A percentile compares a stretch with the other conserved stretches of the same genome.
Conservation (phyloP, 2,329 filamentous ascomycete genomes). For the Nemania sp. region DNA sequence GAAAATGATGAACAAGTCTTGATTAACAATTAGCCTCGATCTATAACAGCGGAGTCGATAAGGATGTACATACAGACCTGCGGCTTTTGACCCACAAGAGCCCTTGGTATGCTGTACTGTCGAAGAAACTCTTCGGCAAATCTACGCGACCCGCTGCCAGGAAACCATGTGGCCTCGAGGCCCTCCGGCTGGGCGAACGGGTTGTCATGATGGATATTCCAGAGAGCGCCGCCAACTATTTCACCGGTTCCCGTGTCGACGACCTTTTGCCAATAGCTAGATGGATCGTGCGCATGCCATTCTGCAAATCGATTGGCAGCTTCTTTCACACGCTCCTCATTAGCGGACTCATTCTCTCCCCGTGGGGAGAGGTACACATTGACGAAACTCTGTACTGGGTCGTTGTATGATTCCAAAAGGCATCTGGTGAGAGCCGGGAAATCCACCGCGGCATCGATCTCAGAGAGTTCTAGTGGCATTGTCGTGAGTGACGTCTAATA, state of each 20-base stretch:
- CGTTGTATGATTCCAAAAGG: conserved; percentile 36
- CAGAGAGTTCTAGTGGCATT: conserved; percentile 26
- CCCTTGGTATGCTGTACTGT: conserved; percentile 20
- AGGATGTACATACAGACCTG: conserved; percentile 32
- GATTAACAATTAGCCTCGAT: too few species aligned
- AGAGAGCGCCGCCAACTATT: conserved; percentile 12
- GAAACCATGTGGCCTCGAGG: conserved; percentile 40
- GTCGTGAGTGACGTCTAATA: too few species aligned
- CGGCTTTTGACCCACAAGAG: conserved; percentile 21
- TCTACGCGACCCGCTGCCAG: conserved; percentile 33
- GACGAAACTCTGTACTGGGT: conserved; percentile 36
- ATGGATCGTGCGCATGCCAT: conserved; percentile 6
- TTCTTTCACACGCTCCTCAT: conserved; percentile 30
- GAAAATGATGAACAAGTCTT: conserved; percentile 27
- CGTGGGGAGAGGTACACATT: conserved; percentile 36
- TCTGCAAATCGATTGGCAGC: not conserved
- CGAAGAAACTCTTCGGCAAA: conserved; percentile 30
- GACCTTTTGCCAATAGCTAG: conserved; percentile 17
- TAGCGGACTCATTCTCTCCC: conserved; percentile 24
- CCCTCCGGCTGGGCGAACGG: conserved; percentile 32
- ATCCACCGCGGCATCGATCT: conserved; percentile 31
- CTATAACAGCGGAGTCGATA: too few species aligned
- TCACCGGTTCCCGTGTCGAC: conserved; percentile 11
- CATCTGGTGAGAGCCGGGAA: conserved; percentile 34
- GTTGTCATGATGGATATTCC: conserved; percentile 35